These are phyloP conservation scores for Fusarium xylarioides DNA, from an alignment of 2,329 filamentous ascomycete genomes.

Conservation along the genomic window DNA sequence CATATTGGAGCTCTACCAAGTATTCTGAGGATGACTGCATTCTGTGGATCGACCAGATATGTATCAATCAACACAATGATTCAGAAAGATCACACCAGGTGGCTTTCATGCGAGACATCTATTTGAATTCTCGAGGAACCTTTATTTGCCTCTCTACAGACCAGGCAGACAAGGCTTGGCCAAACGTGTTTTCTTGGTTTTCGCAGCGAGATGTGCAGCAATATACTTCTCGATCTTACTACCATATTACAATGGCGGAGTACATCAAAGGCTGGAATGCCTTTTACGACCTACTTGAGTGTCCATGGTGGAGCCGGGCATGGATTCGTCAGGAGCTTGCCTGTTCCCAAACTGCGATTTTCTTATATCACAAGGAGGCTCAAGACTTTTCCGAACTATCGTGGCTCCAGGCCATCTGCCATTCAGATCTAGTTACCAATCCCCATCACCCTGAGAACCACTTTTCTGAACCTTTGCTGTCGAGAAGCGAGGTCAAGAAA, in stretches of 20 bases:
- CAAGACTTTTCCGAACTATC: background rate
- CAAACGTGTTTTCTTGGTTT: background rate
- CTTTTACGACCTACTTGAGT: background rate
- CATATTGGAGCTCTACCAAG: background rate
- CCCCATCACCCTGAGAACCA: background rate
- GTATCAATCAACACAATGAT: background rate
- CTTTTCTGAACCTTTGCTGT: background rate
- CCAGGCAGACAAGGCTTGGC: background rate
- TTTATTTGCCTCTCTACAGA: background rate
- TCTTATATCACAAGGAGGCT: background rate
- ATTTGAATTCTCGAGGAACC: background rate
- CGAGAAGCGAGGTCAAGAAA: background rate
- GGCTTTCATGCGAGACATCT: background rate
- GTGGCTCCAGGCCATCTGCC: background rate
- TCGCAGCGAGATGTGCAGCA: background rate
- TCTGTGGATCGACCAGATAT: background rate
- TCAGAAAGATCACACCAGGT: background rate
- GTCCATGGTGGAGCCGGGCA: background rate
- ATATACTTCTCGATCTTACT: background rate
- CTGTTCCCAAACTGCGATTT: background rate
- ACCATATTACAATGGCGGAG: background rate
- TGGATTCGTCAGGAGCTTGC: background rate
- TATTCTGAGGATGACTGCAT: background rate
- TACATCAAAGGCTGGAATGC: background rate
- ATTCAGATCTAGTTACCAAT: background rate